Percentiles rank a stretch among this genome's conserved stretches.
Conservation (phyloP, 2,329 filamentous ascomycete species). For the Fusarium papillatum region DNA sequence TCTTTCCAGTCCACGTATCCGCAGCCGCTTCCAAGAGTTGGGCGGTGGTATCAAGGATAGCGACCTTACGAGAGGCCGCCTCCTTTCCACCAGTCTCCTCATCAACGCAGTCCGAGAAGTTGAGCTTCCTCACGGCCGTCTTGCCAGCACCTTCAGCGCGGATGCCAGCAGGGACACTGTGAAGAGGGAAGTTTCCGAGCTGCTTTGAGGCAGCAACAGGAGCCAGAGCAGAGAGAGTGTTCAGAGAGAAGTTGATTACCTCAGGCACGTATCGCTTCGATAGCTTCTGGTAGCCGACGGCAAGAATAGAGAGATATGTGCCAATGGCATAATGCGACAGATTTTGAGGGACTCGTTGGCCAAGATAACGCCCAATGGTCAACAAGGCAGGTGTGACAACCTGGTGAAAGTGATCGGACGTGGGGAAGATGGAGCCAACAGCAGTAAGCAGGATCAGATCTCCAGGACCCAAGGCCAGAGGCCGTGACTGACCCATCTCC, state of each 20-base stretch:
- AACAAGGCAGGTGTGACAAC: slow-evolving; percentile 93
- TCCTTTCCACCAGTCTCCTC: slow-evolving; percentile 49
- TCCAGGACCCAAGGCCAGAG: slow-evolving; percentile 69
- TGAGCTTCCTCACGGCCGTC: slow-evolving; percentile 64
- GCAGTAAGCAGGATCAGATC: slow-evolving; percentile 89
- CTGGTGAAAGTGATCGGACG: slow-evolving; percentile 97
- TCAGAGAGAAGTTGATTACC: slow-evolving; percentile 83
- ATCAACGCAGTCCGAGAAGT: slow-evolving; percentile 69
- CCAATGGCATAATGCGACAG: slow-evolving; percentile 80
- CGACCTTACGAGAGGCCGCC: slow-evolving; percentile 62
- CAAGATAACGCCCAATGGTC: slow-evolving; percentile 86
- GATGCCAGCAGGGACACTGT: slow-evolving; percentile 65
- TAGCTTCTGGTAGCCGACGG: slow-evolving; percentile 84
- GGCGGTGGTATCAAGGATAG: slow-evolving; percentile 73
- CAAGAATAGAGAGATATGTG: slow-evolving; percentile 83
- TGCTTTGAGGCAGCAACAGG: slow-evolving; percentile 62
- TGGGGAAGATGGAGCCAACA: slow-evolving; percentile 88
- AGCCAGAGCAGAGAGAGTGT: slow-evolving; percentile 78
- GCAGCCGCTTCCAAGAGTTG: slow-evolving; percentile 77
- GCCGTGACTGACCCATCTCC: slow-evolving; percentile 63
- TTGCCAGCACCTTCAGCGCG: slow-evolving; percentile 62
- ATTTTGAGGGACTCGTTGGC: slow-evolving; percentile 77
- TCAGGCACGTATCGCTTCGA: slow-evolving; percentile 94
- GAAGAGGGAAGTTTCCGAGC: slow-evolving; percentile 72
- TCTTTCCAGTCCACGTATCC: slow-evolving; percentile 79